These are phyloP conservation scores for Phialocephala subalpina DNA, from an alignment of 2,329 filamentous ascomycete genomes.

Conservation along the genomic window DNA sequence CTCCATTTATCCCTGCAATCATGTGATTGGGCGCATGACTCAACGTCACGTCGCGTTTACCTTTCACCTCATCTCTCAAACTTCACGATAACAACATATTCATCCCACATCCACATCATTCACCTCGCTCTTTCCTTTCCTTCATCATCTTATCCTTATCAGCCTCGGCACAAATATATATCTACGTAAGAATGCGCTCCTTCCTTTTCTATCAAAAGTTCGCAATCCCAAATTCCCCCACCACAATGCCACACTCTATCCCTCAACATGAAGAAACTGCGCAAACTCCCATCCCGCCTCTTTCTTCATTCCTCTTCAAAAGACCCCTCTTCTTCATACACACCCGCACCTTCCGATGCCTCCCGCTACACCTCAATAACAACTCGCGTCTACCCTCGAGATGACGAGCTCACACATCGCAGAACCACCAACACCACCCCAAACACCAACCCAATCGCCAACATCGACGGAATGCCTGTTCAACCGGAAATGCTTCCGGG, in stretches of 20 bases:
- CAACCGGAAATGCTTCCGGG: too few species aligned
- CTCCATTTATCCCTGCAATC: background rate
- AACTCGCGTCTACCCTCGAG: background rate
- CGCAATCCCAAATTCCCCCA: too few species aligned
- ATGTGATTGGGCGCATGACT: conserved; percentile 4
- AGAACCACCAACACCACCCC: background rate
- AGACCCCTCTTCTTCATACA: background rate
- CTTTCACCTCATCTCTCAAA: background rate
- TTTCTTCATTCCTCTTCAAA: background rate
- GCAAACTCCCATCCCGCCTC: background rate
- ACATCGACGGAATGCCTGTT: too few species aligned
- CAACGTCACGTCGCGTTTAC: conserved; percentile 18
- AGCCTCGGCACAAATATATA: too few species aligned
- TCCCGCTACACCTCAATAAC: background rate
- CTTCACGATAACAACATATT: too few species aligned
- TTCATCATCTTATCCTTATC: too few species aligned
- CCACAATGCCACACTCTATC: too few species aligned
- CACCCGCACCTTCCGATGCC: background rate
- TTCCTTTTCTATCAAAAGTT: too few species aligned
- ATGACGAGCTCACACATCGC: background rate
- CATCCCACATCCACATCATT: too few species aligned
- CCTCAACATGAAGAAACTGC: too few species aligned
- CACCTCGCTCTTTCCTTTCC: too few species aligned
- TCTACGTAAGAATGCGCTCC: too few species aligned
- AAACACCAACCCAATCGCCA: background rate